Base-by-base conservation (phyloP, 225 moss, liverwort and hornwort genomes). In the Ulota crispa region DNA sequence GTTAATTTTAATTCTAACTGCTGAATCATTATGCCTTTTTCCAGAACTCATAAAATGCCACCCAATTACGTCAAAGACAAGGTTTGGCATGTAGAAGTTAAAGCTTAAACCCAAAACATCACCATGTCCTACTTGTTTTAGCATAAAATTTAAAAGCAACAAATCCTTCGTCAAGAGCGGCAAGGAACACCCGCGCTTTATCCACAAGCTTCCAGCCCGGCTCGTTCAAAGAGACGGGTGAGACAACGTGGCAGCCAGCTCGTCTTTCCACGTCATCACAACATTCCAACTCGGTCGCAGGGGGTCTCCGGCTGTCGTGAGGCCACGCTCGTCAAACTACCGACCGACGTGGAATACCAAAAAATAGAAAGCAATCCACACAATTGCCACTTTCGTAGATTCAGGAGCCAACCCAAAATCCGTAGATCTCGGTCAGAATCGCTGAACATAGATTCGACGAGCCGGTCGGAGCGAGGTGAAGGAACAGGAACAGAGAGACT, bases 321-420 rank as follows among this genome's bases (percentile, higher is more conserved):
- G 53, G 28, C 83, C 83, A 80, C 80, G 84, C 80, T 70, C 53
- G 28, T 13, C 75, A 54, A n/a, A 32, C 34, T 19, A 15, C 75
- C 21, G 27, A 74, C 56, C 55, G 47, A 65, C 72, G 72, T 78
- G 78, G 72, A 72, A 19, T 8, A 8, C 34, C 34, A 3, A 13
- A 36, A 68, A 18, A 64, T 34, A 47, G 71, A 63, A 61, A 32
- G 45, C 71, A 57, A 57, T 28, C 45, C 42, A 6, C 19, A 19
- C 21, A 3, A 37, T 3, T 31, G 26, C 36, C 16, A 4, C 15
- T 23, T 52, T 18, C 31, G 11, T 63, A 77, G 82, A 82, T 16
- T 60, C 1, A 0, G n/a, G 2, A 0, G 4, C 26, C 3, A 0
- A 0, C 16, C 0, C 8, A 0, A 4, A 77, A 78, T 83, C 54